Evolutionary conservation across 148 eudicot species (phyloP).

Genomic region (Hydrangea macrophylla): DNA sequence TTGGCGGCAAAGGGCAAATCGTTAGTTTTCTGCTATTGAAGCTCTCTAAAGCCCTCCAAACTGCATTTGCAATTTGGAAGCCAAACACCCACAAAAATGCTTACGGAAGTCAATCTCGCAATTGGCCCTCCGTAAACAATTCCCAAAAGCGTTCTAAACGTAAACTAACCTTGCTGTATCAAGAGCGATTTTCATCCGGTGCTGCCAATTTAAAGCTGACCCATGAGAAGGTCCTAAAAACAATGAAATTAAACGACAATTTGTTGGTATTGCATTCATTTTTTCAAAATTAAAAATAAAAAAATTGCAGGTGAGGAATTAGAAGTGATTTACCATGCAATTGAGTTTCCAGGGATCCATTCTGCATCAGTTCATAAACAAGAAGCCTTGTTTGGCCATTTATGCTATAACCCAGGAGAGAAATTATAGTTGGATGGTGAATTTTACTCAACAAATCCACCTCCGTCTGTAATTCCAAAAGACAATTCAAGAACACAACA

Average conservation of each 20-base stretch:
- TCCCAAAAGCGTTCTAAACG: too few relatives aligned
- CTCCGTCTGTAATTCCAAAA: conserved; percentile 45
- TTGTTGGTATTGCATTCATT: not conserved
- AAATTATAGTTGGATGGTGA: conserved; percentile 57
- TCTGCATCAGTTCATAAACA: conserved; percentile 61
- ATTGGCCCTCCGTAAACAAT: too few relatives aligned
- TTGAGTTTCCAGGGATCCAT: conserved; percentile 56
- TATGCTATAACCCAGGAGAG: conserved; percentile 58
- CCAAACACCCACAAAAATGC: too few relatives aligned
- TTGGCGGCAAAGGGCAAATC: too few relatives aligned
- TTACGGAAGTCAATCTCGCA: too few relatives aligned
- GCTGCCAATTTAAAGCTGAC: conserved; percentile 57
- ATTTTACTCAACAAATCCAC: conserved; percentile 51
- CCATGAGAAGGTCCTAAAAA: conserved; percentile 56
- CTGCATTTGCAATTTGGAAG: too few relatives aligned
- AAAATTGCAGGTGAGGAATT: too few relatives aligned
- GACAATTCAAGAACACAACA: conserved; percentile 9
- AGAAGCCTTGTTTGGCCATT: conserved; percentile 51
- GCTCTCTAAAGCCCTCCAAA: too few relatives aligned
- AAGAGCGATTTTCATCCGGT: conserved; percentile 65
- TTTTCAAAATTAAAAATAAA: too few relatives aligned
- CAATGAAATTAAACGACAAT: not conserved
- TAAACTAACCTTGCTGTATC: conserved; percentile 59
- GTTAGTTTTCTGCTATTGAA: too few relatives aligned
- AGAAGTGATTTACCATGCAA: conserved; percentile 75